Evolutionary conservation across 192 early-diverging fungal genomes (phyloP), one percentile per base, ranked within the genome.

Genomic region (Podochytrium sp.): DNA sequence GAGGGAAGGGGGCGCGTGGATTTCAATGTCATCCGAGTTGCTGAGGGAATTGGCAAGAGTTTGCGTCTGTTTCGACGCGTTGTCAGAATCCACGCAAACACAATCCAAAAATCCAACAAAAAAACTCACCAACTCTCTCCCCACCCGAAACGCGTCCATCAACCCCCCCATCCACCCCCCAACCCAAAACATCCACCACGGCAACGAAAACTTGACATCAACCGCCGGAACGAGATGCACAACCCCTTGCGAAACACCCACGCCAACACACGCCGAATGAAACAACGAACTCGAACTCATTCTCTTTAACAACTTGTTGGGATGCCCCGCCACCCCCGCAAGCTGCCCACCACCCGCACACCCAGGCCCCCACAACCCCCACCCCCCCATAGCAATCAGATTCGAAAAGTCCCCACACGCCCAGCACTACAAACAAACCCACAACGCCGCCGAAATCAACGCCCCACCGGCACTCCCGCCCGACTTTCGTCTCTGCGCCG

Each of bases 271-370:
- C 29, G 66, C 66, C 1, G 32, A 23, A 34, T 69, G 66, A 39
- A 69, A 69, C 38, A 69, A 20, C 20, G 66, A 18, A 35, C 51
- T 56, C 14, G 50, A 55, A 38, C 66, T 69, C 53, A 69, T 69
- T 1, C 66, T 34, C 37, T 69, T 69, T 51, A 69, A 55, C 2
- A 69, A 35, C 51, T 39, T 55, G 23, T 55, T 55, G 20, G 12
- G 12, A 20, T 5, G 20, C 7, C 10, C 23, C 30, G 0, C 52
- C 7, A 40, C 63, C 2, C 63, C 63, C 1, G 41, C 63, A 50
- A 18, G 29, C 0, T 10, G 7, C 4, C 30, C 14, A 35, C 30
- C 33, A 14, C 16, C 58, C 12, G 30, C 6, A 32, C 30, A 61
- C 25, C 41, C 63, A 12, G 42, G 29, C 14, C 35, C 42, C 7